Evolutionary conservation across 495 filamentous ascomycete species (phyloP).

Genomic region (Lindgomyces ingoldianus): DNA sequence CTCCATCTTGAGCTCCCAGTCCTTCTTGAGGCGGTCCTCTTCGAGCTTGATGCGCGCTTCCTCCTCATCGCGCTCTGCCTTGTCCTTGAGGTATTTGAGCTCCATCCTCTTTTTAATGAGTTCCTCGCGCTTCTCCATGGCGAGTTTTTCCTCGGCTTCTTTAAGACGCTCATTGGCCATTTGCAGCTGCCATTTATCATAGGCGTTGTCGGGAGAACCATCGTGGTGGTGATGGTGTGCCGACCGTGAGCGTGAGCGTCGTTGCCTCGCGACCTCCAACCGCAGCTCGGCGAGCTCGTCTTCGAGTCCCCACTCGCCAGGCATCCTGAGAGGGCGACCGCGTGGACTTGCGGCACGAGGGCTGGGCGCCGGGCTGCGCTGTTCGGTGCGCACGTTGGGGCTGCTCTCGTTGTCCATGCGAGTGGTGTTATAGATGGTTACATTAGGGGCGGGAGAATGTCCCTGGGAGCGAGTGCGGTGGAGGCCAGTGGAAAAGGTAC

Average conservation of each 20-base stretch:
- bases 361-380: conserved; percentile 23
- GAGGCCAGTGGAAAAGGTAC: conserved; percentile 25
- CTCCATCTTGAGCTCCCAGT: conserved; percentile 31
- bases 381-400: conserved; percentile 31
- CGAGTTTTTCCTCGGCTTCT: conserved; percentile 25
- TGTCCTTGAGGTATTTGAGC: conserved; percentile 22
- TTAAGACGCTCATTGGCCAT: conserved; percentile 27
- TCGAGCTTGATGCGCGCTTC: conserved; percentile 29
- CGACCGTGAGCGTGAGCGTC: conserved; percentile 34
- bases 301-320: conserved; percentile 36
- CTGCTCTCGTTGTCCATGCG: conserved; percentile 33
- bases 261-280: conserved; percentile 27
- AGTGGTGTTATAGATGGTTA: conserved; percentile 44
- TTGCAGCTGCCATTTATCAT: conserved; percentile 29
- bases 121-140: conserved; percentile 34
- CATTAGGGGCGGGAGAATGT: conserved; percentile 40
- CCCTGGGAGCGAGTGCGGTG: conserved; percentile 46
- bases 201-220: conserved; percentile 1
- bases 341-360: conserved; percentile 19
- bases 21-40: conserved; percentile 32
- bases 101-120: conserved; percentile 29
- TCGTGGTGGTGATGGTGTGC: conserved; percentile 11
- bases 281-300: conserved; percentile 39
- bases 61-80: conserved; percentile 10
- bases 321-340: conserved; percentile 26